Base-by-base conservation (phyloP, 305 asterid genomes). In the Salvia sclarea region DNA sequence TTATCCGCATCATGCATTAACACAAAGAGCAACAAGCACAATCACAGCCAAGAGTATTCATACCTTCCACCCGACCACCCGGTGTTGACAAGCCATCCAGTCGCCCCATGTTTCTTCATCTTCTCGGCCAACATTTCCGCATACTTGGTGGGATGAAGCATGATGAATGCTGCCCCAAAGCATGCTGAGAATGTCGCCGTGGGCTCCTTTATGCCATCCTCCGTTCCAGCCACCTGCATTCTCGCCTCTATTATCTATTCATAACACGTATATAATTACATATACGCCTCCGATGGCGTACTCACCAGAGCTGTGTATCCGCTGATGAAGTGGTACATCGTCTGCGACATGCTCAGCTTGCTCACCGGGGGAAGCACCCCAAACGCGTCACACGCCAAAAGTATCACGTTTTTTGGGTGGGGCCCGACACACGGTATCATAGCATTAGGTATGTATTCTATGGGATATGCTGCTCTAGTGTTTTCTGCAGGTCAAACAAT, bases 11-110 rank as follows among this genome's bases (percentile, higher is more conserved):
- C 59, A 12, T 53, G n/a, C n/a, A n/a, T n/a, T n/a, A n/a, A n/a
- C n/a, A n/a, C n/a, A n/a, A n/a, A n/a, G n/a, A n/a, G n/a, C n/a
- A n/a, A n/a, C n/a, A 28, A 28, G 3, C 33, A 43, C 12, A 11
- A 44, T 3, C 50, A 44, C 20, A 44, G 17, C 50, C 0, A 9
- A 4, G 14, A 14, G 25, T 17, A 16, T 6, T 8, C 24, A 20
- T 37, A 92, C 96, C 98, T 88, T 77, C 97, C 98, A 33, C 93
- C 97, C 2, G 98, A 90, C 98, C 97, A 92, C 62, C 98, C 97
- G 13, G 98, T 92, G 80, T 90, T 90, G 33, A 92, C 96, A 20
- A 93, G 98, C 96, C 97, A 93, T 53, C 91, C 97, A 3, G 96
- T 87, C 18, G 96, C 92, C 25, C 97, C 96, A 7, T 93, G 95